Evolutionary conservation across 2,329 filamentous ascomycete genomes (phyloP), one percentile per base, ranked within the genome.

Genomic region (Sporothrix luriei): DNA sequence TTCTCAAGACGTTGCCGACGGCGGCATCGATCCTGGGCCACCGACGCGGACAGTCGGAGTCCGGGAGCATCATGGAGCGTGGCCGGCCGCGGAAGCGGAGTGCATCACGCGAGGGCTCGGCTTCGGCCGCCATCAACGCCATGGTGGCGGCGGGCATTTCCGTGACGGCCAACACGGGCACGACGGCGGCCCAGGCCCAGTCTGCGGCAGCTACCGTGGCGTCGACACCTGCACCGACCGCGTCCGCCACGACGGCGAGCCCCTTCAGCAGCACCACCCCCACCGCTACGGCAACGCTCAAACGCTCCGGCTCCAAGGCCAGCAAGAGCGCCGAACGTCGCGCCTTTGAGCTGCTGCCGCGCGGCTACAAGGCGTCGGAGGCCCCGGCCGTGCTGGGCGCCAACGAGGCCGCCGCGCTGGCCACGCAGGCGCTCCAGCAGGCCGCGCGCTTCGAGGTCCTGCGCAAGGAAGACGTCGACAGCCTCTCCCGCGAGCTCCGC

Each of bases 401-500:
- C 9, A 74, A 76, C 1, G 88, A 90, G 68, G 76, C 87, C 16
- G 77, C 77, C 11, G 78, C 80, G 4, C 78, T 91, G 26, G 84
- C 87, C 69, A 84, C 82, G 73, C 88, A 90, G 75, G 88, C 89
- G 1, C 78, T 87, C 49, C 85, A 86, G 40, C 88, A 90, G 75
- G 86, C 85, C 0, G 82, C 84, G 49, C 82, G 86, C 40, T 91
- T 91, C 72, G 87, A 90, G 77, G 83, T 91, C n/a, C 81, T 91
- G 26, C 81, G 80, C 61, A 82, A 83, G 66, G 84, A 85, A 33
- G 87, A 91, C 72, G 88, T 91, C 16, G 88, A 90, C 66, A 80
- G 81, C 21, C 82, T 93, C 5, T 91, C 90, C 19, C 86, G 85
- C 78, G 91, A 94, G 80, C 88, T 93, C 68, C 87, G 89, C 65